Evolutionary conservation across 1,284 basidiomycete species (phyloP), one percentile per base, ranked within the genome.

Genomic region (Waitea zeae): DNA sequence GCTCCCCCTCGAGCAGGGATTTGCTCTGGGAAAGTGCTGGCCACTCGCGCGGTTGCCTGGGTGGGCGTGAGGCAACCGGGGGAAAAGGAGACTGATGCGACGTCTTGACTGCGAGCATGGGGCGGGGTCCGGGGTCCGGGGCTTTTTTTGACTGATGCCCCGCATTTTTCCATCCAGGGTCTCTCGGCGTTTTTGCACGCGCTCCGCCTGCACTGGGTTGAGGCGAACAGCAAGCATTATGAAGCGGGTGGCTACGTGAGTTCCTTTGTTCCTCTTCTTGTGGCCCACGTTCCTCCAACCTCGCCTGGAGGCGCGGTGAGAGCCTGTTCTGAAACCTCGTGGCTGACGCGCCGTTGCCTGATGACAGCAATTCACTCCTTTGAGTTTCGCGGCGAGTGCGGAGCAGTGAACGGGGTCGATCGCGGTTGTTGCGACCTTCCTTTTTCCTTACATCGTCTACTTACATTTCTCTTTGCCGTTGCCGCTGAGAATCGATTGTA

Each of bases 141-240:
- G 31, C 32, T 29, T 37, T 36, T 36, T 33, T 36, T 45, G 44
- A 41, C 47, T 43, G 38, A 31, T 38, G 38, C n/a, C 30, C 33
- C 36, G 6, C n/a, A n/a, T 9, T 26, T 9, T 9, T 38, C 22
- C 26, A 13, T 46, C 27, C 45, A 87, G 81, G 90, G 90, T 43
- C 63, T 95, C 34, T 89, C 84, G 41, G 90, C 89, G 29, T 96
- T 97, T 62, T 57, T 98, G 48, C 93, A 98, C 55, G 92, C 93
- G 5, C 68, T 98, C 42, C 81, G 95, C 56, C 67, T 98, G 46
- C 92, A 96, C 56, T 97, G 93, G 90, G 92, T 96, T 43, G 92
- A 97, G 57, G 83, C 80, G 34, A 92, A 92, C 61, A 89, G 88
- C 60, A 97, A 97, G 67, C 88, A 92, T 54, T 96, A 86, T 57